phyloP scores from a whole-genome alignment of 2,329 filamentous ascomycete species.

The Ophiocordyceps robertsii region DNA sequence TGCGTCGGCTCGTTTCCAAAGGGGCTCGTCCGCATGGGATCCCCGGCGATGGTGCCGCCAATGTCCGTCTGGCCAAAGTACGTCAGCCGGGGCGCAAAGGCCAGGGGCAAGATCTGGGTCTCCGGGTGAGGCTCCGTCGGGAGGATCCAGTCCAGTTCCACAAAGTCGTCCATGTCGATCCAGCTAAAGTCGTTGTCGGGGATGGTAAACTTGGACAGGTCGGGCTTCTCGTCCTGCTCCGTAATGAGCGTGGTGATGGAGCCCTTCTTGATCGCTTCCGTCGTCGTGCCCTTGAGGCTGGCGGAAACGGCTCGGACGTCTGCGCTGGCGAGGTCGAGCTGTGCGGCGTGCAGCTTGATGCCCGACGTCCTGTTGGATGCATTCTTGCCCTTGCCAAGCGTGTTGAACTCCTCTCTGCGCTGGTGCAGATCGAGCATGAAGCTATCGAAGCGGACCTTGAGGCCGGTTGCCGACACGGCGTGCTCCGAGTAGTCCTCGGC shows the following conservation, averaged over 20 bases:
- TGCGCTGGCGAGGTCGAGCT: slow-evolving; percentile 80
- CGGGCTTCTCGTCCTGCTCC: slow-evolving; percentile 45
- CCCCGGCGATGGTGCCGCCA: slow-evolving; percentile 62
- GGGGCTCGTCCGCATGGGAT: slow-evolving; percentile 68
- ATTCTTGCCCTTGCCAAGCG: slow-evolving; percentile 61
- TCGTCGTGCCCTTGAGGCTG: slow-evolving; percentile 67
- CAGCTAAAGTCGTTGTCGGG: slow-evolving; percentile 90
- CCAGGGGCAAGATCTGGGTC: slow-evolving; percentile 86
- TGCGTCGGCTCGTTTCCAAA: slow-evolving; percentile 93
- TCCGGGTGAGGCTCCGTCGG: slow-evolving; percentile 82
- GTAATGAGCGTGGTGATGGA: slow-evolving; percentile 36
- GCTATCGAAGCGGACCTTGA: slow-evolving; percentile 91
- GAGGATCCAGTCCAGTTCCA: slow-evolving; percentile 92
- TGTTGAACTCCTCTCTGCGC: slow-evolving; percentile 81
- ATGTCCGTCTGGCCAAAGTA: slow-evolving; percentile 98
- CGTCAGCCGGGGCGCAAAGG: slow-evolving; percentile 86
- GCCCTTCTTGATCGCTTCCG: slow-evolving; percentile 58
- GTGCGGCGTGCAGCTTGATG: slow-evolving; percentile 91
- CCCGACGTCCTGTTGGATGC: slow-evolving; percentile 72
- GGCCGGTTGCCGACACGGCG: slow-evolving; percentile 79
- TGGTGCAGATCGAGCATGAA: slow-evolving; percentile 97
- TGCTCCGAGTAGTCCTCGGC: slow-evolving; percentile 67
- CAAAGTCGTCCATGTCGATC: slow-evolving; percentile 99
- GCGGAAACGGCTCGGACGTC: slow-evolving; percentile 91
- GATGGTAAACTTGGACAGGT: slow-evolving; percentile 84